Evolutionary conservation across 495 filamentous ascomycete species (phyloP).

Genomic region (Bombardia bombarda): DNA sequence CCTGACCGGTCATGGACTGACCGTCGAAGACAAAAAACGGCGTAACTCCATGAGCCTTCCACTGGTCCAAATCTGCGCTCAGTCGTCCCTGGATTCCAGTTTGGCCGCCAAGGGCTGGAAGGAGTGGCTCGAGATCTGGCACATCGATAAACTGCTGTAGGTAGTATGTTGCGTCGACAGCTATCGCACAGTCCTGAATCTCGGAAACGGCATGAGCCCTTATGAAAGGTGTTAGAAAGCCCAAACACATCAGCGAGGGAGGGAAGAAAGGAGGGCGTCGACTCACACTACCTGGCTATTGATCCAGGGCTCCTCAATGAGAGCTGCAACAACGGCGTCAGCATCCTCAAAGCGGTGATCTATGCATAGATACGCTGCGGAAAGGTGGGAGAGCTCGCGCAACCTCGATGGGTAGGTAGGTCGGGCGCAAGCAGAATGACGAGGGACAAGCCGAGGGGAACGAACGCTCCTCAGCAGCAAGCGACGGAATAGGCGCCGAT

Average conservation of each 20-base stretch:
- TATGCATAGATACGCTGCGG: too few relatives aligned
- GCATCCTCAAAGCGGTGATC: too few relatives aligned
- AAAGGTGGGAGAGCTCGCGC: too few relatives aligned
- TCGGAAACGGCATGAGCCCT: conserved; percentile 28
- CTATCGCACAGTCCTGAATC: conserved; percentile 64
- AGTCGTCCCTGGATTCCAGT: conserved; percentile 69
- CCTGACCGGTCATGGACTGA: conserved; percentile 63
- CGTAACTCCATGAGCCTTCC: conserved; percentile 55
- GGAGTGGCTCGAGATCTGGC: conserved; percentile 70
- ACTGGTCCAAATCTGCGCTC: conserved; percentile 60
- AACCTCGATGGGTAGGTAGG: too few relatives aligned
- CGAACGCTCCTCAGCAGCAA: too few relatives aligned
- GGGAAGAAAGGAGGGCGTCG: neutral
- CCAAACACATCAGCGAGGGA: neutral
- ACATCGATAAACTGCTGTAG: conserved; percentile 63
- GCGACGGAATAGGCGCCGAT: too few relatives aligned
- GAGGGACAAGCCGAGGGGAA: too few relatives aligned
- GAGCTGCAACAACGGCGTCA: conserved; percentile 19
- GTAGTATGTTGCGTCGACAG: conserved; percentile 87
- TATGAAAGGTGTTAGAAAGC: conserved; percentile 11
- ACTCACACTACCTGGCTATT: conserved; percentile 36
- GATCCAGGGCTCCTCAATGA: conserved; percentile 38
- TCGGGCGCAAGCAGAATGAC: too few relatives aligned
- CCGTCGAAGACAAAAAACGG: conserved; percentile 89
- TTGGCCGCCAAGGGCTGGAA: conserved; percentile 82